Conservation (phyloP, 176 grass and related monocot species). For the Tillandsia fasciculata region DNA sequence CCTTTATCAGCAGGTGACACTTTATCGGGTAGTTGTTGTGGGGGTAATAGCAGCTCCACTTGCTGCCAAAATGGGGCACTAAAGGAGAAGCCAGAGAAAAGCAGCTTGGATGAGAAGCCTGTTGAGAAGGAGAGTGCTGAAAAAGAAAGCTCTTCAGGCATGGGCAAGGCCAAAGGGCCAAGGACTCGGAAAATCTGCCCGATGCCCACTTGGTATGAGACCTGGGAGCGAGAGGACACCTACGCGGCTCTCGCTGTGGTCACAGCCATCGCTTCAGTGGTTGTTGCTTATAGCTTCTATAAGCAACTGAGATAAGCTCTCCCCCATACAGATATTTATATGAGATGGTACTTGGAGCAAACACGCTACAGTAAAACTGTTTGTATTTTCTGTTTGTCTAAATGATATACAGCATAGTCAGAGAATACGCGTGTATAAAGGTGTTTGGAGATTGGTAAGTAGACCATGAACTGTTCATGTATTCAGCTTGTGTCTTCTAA, state of each 20-base stretch:
- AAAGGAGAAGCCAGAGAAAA: slow-evolving; percentile 39
- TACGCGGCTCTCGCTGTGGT: slow-evolving; percentile 75
- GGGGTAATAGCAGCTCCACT: slow-evolving; percentile 36
- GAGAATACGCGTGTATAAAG: not conserved
- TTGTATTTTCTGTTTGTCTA: not conserved
- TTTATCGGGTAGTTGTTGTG: slow-evolving; percentile 52
- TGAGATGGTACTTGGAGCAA: slow-evolving; percentile 8
- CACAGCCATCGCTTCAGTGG: slow-evolving; percentile 48
- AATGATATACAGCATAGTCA: not conserved
- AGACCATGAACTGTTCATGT: not conserved
- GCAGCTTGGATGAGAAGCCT: slow-evolving; percentile 30
- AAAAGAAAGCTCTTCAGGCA: slow-evolving; percentile 13
- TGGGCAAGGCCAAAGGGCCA: slow-evolving; percentile 27
- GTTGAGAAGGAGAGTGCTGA: slow-evolving; percentile 24
- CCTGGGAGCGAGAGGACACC: slow-evolving; percentile 74
- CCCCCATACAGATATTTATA: slow-evolving; percentile 8
- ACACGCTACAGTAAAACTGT: slow-evolving; percentile 21
- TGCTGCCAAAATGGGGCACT: slow-evolving; percentile 57
- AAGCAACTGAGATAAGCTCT: slow-evolving; percentile 46
- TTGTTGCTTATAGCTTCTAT: slow-evolving; percentile 65
- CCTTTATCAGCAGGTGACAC: slow-evolving; percentile 12
- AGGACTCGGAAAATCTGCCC: slow-evolving; percentile 35
- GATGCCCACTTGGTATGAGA: slow-evolving; percentile 78
- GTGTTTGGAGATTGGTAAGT: slow-evolving; percentile 17
- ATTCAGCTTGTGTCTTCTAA: too few relatives aligned